Evolutionary conservation across 805 yeast species (phyloP), one percentile per base, ranked within the genome.

Genomic region (Hanseniaspora lindneri): DNA sequence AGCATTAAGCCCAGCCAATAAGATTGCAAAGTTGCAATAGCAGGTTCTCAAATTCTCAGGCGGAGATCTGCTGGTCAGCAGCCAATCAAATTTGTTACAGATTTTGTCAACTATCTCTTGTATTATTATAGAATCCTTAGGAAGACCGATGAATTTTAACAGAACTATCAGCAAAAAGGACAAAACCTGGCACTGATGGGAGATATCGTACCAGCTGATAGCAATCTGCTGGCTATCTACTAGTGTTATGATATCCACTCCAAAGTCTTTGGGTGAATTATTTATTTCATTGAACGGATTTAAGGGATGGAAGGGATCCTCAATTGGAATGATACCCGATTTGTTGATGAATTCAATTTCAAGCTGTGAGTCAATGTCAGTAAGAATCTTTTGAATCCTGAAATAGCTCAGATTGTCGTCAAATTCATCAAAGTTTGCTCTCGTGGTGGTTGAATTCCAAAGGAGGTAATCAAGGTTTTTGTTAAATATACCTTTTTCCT

Each of bases 171-270:
- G 43, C 21, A 62, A 50, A 39, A 62, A 62, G 0, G 66, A 63
- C 13, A 63, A 53, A 1, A 61, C 67, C 53, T 63, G 67, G 1
- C 66, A 61, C 47, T 63, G 67, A 51, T 63, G 67, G 3, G 67
- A 62, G 14, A 63, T 63, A 47, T 63, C 67, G 51, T 63, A 63
- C 67, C 67, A 63, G 46, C 66, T 62, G 8, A 63, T 58, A 5
- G 65, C 66, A 20, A 63, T 55, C 39, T 60, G 59, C n/a, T 41
- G 39, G 3, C 60, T 63, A 47, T 50, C 56, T 37, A 53, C 50
- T 41, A 62, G 34, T 2, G 52, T 57, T 3, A 63, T 64, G n/a
- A 57, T 21, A 49, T 63, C 65, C 25, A 63, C 62, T 14, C 66
- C 67, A 53, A 62, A 59, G 44, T 63, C 67, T 13, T 57, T 49